phyloP scores from a whole-genome alignment of 176 grass and related monocot genomes.

The Themeda triandra region DNA sequence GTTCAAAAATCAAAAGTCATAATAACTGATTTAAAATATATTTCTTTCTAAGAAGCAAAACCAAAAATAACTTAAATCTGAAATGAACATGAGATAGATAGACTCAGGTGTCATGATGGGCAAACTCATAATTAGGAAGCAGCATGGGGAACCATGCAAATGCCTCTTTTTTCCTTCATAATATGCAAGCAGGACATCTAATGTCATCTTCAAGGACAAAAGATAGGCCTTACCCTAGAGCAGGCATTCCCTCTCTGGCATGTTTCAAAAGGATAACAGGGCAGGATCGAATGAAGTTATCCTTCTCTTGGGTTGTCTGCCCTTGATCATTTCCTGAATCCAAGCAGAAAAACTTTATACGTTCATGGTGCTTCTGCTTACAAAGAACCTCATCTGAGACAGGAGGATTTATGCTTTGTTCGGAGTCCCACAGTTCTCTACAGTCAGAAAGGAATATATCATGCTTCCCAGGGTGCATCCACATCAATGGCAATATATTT shows the following conservation, averaged over 20 bases:
- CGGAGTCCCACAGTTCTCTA: conserved; percentile 65
- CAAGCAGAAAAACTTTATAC: conserved; percentile 60
- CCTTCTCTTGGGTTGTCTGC: conserved; percentile 43
- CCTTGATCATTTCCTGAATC: conserved; percentile 45
- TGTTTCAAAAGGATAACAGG: conserved; percentile 80
- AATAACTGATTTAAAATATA: not conserved
- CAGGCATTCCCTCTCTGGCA: conserved; percentile 25
- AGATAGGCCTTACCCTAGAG: conserved; percentile 23
- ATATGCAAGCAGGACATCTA: not conserved
- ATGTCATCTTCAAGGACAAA: conserved; percentile 14
- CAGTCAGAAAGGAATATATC: conserved; percentile 43
- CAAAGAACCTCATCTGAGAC: conserved; percentile 60
- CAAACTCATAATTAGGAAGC: not conserved
- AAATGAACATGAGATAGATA: not conserved
- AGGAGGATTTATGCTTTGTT: conserved; percentile 54
- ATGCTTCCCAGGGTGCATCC: conserved; percentile 45
- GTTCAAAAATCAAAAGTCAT: not conserved
- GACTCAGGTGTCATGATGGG: not conserved
- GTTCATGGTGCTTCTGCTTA: conserved; percentile 54
- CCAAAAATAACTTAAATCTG: not conserved
- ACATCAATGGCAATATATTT: conserved; percentile 30
- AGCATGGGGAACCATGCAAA: not conserved
- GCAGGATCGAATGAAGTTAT: conserved; percentile 43
- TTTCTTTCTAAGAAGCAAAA: conserved; percentile 9
- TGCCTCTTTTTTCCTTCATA: not conserved